Evolutionary conservation across 495 filamentous ascomycete genomes (phyloP).

Genomic region (Penicillium fimorum): DNA sequence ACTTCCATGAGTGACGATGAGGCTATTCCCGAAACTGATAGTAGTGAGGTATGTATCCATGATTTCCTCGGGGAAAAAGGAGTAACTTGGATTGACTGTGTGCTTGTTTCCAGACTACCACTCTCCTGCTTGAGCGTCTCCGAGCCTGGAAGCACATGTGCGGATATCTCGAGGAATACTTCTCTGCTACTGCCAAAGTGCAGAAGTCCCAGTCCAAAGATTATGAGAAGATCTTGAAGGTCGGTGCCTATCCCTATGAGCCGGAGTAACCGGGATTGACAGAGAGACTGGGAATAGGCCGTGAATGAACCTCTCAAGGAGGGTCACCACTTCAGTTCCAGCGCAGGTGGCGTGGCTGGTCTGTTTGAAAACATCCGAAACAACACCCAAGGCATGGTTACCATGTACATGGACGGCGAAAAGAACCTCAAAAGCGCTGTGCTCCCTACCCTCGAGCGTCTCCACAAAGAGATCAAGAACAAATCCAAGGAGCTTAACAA

Average conservation of each 20-base stretch:
- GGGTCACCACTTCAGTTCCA: constrained; percentile 87
- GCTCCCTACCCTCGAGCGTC: constrained; percentile 80
- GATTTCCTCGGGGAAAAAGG: neutral
- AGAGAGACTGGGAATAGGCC: constrained; percentile 48
- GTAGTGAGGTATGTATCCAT: constrained; percentile 60
- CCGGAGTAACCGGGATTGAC: constrained; percentile 1
- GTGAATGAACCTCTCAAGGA: constrained; percentile 83
- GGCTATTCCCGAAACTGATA: constrained; percentile 74
- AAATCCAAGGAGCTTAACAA: constrained; percentile 83
- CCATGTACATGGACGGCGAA: constrained; percentile 83
- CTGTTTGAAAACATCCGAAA: constrained; percentile 90
- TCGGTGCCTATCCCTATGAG: constrained; percentile 27
- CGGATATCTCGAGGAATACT: constrained; percentile 85
- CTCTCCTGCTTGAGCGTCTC: constrained; percentile 77
- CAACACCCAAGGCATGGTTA: constrained; percentile 88
- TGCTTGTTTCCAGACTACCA: constrained; percentile 56
- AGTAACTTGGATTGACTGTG: constrained; percentile 11
- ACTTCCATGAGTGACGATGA: constrained; percentile 54
- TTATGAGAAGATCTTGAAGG: constrained; percentile 92
- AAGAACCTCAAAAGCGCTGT: constrained; percentile 80
- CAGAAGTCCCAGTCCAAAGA: constrained; percentile 86
- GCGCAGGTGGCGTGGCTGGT: constrained; percentile 75
- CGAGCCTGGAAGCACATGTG: constrained; percentile 95
- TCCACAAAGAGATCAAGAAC: constrained; percentile 94
- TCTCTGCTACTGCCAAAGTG: constrained; percentile 76